phyloP scores from a whole-genome alignment of 176 grass and related monocot genomes.

The Eragrostis nindensis region DNA sequence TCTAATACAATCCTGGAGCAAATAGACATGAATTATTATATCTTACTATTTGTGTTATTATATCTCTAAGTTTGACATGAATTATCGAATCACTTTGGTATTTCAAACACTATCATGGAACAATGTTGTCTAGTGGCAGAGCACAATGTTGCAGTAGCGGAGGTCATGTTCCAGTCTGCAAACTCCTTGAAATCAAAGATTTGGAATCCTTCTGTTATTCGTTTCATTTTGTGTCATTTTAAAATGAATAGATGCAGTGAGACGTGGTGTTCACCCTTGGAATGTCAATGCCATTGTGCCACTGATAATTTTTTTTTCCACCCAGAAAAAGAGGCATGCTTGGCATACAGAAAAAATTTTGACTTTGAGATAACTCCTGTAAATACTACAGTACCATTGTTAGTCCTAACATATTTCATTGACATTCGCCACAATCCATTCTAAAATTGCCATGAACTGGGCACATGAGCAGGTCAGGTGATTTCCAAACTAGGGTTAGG shows the following conservation, averaged over 20 bases:
- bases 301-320: background rate
- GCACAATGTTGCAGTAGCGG: background rate
- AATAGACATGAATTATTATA: background rate
- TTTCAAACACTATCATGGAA: background rate
- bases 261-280: background rate
- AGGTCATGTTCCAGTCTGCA: background rate
- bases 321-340: background rate
- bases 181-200: background rate
- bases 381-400: background rate
- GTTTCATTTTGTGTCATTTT: background rate
- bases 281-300: background rate
- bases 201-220: background rate
- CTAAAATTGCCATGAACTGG: background rate
- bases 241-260: background rate
- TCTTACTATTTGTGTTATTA: background rate
- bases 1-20: slow-evolving; percentile 81
- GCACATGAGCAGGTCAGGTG: background rate
- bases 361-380: background rate
- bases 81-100: background rate
- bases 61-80: background rate
- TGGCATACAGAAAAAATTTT: background rate
- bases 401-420: background rate
- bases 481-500: background rate
- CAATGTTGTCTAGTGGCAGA: background rate
- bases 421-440: background rate